A percentile compares a stretch with the other conserved stretches of the same genome.
Conservation (phyloP, 2,329 filamentous ascomycete species). For the Xylaria sp. region DNA sequence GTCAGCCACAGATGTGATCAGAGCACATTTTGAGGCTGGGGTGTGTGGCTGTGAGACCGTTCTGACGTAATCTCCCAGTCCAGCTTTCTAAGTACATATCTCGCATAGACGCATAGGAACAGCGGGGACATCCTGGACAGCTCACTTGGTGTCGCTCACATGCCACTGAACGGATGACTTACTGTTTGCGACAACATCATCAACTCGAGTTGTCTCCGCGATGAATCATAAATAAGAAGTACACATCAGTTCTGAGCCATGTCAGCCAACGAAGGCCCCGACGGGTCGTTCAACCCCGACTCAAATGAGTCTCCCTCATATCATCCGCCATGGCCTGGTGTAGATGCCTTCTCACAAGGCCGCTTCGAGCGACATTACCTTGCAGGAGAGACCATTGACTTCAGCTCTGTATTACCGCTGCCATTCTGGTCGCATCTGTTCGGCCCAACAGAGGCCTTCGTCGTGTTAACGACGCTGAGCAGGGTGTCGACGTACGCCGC, state of each 20-base stretch:
- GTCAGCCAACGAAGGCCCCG: not conserved
- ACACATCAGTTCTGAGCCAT: not conserved
- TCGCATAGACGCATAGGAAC: too few relatives aligned
- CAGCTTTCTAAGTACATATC: too few relatives aligned
- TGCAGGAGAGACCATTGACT: conserved; percentile 28
- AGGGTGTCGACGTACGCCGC: conserved; percentile 9
- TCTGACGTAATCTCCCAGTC: too few relatives aligned
- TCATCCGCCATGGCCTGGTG: conserved; percentile 25
- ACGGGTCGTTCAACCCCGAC: not conserved
- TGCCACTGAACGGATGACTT: not conserved
- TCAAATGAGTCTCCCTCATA: conserved; percentile 4
- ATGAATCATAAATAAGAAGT: not conserved
- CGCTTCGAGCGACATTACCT: conserved; percentile 24
- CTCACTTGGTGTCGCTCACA: too few relatives aligned
- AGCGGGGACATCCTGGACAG: not conserved
- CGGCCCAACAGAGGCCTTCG: not conserved
- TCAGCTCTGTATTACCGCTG: conserved; percentile 21
- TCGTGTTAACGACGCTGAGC: conserved; percentile 8
- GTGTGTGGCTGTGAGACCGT: not conserved
- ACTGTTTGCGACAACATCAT: not conserved
- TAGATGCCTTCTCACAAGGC: conserved; percentile 11
- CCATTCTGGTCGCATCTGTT: conserved; percentile 15
- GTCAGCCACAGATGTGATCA: conserved; percentile 14
- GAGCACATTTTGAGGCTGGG: not conserved
- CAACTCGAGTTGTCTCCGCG: not conserved